Percentiles rank a stretch among this genome's conserved stretches.
These are phyloP conservation scores for Heliocybe sulcata DNA, from an alignment of 1,284 basidiomycete species.

Conservation along the genomic window DNA sequence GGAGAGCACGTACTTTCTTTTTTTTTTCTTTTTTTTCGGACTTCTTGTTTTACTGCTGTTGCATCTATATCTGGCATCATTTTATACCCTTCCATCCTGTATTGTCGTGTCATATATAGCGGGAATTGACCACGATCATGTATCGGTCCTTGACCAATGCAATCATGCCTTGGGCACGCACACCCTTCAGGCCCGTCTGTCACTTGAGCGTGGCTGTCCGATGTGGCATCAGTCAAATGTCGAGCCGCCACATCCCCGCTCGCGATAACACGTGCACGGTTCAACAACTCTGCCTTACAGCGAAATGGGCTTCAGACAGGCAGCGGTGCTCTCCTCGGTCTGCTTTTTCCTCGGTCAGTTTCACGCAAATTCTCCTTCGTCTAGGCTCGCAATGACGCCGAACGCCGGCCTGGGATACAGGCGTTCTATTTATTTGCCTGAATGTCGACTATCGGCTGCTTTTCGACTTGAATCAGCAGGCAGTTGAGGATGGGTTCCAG, in stretches of 20 bases:
- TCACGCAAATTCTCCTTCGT: neutral
- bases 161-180: neutral
- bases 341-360: conserved; percentile 67
- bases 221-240: neutral
- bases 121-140: neutral
- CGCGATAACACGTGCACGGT: neutral
- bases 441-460: conserved; percentile 82
- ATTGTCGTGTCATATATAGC: neutral
- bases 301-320: conserved; percentile 79
- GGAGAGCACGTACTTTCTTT: neutral
- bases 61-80: neutral
- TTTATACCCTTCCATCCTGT: conserved; percentile 1
- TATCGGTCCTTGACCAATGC: neutral
- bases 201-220: too few relatives aligned
- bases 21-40: neutral
- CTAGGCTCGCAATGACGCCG: neutral
- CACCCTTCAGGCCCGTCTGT: too few relatives aligned
- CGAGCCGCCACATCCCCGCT: neutral
- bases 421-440: conserved; percentile 84
- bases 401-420: conserved; percentile 26
- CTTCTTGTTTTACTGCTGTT: conserved; percentile 2
- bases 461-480: conserved; percentile 59
- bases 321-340: conserved; percentile 73
- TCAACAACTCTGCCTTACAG: neutral
- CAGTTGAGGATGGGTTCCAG: conserved; percentile 68